Evolutionary conservation across 345 rosid species (phyloP), one percentile per base, ranked within the genome.

Genomic region (Arabidopsis thaliana): DNA sequence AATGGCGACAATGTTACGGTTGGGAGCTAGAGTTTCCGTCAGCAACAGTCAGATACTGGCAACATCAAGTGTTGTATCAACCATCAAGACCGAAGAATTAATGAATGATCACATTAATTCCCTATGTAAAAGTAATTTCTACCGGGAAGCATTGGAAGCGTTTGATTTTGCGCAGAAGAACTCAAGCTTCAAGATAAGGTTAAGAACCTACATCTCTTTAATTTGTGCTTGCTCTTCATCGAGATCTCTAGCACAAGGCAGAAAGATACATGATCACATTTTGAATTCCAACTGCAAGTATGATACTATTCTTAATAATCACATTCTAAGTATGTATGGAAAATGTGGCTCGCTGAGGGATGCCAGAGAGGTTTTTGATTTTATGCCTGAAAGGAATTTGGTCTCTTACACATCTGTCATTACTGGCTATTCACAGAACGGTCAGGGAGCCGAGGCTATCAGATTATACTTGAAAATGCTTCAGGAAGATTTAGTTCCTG

Each of bases 401-500:
- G 93, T 90, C 67, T 92, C 97, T 53, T 92, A 91, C 89, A 87
- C 97, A 24, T 85, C 91, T 33, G 74, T 95, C 80, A 89, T 92
- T 50, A 87, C 87, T 81, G 96, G 95, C 46, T 92, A 83, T 79
- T 87, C 96, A 4, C 89, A 85, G 77, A 85, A 85, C 23, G 91
- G 89, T 45, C 81, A 83, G 58, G 78, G 73, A 42, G 36, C 48
- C 3, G 75, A 79, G 49, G 90, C 87, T 1, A 67, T 87, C 70
- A 67, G 59, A 10, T 45, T 87, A 64, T 88, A 83, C 68, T 11
- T 75, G 34, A 62, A 77, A 67, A 84, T 86, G 93, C 75, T 86
- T 70, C 72, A 1, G 78, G 77, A 45, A 6, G 84, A 75, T 59
- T n/a, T 83, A 23, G 56, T 66, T 50, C 90, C 90, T 1, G 88